These are phyloP conservation scores for Fusarium sp. DNA, from an alignment of 2,329 filamentous ascomycete genomes.

Conservation along the genomic window DNA sequence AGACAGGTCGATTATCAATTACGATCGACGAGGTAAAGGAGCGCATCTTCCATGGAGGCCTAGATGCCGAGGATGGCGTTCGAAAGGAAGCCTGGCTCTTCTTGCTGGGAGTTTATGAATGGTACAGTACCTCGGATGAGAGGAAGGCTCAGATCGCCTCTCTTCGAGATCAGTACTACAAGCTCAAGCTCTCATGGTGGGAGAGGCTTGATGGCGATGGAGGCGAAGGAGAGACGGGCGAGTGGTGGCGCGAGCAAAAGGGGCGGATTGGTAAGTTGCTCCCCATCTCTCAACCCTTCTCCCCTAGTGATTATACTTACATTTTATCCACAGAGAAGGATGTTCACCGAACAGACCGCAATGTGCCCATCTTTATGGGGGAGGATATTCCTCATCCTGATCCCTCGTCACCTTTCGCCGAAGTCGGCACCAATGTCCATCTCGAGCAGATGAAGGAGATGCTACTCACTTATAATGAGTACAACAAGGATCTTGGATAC, in stretches of 20 bases:
- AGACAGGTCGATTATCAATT: constrained; percentile 78
- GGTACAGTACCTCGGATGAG: constrained; percentile 91
- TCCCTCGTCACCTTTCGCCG: constrained; percentile 93
- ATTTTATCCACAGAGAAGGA: constrained; percentile 82
- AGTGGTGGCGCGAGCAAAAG: constrained; percentile 97
- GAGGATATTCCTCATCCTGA: constrained; percentile 98
- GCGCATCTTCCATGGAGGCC: constrained; percentile 93
- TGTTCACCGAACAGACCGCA: constrained; percentile 95
- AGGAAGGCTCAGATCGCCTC: constrained; percentile 85
- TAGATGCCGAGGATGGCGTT: constrained; percentile 89
- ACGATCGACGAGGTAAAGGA: constrained; percentile 96
- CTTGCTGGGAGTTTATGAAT: constrained; percentile 89
- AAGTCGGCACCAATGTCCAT: constrained; percentile 94
- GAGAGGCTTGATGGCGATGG: constrained; percentile 88
- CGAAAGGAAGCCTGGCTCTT: constrained; percentile 98
- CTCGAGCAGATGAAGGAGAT: constrained; percentile 99
- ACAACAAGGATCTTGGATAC: constrained; percentile 94
- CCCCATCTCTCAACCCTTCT: constrained; percentile 18
- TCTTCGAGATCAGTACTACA: constrained; percentile 91
- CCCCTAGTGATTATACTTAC: background rate
- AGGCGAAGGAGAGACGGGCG: constrained; percentile 82
- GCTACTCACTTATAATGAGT: constrained; percentile 98
- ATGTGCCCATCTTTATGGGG: constrained; percentile 93
- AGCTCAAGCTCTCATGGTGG: constrained; percentile 97
- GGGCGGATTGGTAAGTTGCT: constrained; percentile 84